These are phyloP conservation scores for Cyclocybe cylindracea DNA, from an alignment of 768 basidiomycete genomes.

Conservation along the genomic window DNA sequence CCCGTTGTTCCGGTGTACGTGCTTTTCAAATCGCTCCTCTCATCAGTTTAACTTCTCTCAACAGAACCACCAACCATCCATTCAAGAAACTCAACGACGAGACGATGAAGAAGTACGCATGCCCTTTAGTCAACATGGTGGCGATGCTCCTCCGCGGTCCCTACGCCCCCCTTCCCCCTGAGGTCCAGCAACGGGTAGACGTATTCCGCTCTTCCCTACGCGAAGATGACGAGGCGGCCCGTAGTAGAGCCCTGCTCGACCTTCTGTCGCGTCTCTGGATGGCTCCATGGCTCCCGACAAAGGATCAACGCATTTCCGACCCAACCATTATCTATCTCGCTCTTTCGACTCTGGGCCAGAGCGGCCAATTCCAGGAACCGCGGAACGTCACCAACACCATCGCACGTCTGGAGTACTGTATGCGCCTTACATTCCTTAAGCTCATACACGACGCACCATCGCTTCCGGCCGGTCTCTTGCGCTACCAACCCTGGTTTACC, in stretches of 20 bases:
- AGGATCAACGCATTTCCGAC: slow-evolving; percentile 1
- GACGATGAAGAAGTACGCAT: slow-evolving; percentile 14
- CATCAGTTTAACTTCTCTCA: slow-evolving; percentile 3
- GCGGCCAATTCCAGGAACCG: neutral
- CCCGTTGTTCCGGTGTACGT: slow-evolving; percentile 9
- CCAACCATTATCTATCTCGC: neutral
- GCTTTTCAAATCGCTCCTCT: slow-evolving; percentile 7
- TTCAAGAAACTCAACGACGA: slow-evolving; percentile 16
- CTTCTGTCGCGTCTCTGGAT: neutral
- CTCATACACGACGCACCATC: neutral
- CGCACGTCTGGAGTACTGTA: neutral
- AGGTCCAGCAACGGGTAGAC: neutral
- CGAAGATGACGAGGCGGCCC: neutral
- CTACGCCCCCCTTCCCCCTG: neutral
- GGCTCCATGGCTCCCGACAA: neutral
- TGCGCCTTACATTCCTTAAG: neutral
- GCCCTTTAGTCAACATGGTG: slow-evolving; percentile 3
- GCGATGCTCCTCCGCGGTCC: slow-evolving; percentile 7
- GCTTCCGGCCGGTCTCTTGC: neutral
- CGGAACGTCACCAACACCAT: slow-evolving; percentile 1
- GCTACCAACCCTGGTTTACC: neutral
- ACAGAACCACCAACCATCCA: slow-evolving; percentile 22
- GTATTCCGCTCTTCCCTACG: slow-evolving; percentile 8
- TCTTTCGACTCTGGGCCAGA: neutral
- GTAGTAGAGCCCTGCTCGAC: neutral